A percentile compares a stretch with the other conserved stretches of the same genome.
These are phyloP conservation scores for Scenedesmus sp. DNA, from an alignment of 163 green algal species.

Conservation along the genomic window DNA sequence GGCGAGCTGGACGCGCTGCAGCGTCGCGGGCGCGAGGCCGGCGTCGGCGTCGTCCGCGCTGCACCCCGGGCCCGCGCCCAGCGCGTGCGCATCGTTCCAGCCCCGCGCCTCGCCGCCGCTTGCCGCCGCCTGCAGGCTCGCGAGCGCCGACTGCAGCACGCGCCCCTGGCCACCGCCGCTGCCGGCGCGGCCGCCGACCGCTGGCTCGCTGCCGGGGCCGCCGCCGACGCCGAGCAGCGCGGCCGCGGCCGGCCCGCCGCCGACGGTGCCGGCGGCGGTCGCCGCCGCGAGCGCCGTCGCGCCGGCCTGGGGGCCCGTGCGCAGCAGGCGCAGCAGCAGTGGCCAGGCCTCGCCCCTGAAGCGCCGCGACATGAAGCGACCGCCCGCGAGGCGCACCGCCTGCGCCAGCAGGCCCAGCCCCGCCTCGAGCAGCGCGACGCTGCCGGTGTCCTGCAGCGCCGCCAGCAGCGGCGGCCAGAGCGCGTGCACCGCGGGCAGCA, in stretches of 20 bases:
- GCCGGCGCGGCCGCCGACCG: background rate
- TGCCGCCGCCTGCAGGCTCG: background rate
- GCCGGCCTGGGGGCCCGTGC: slow-evolving; percentile 24
- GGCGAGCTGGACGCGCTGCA: slow-evolving; percentile 48
- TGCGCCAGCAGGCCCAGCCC: slow-evolving; percentile 51
- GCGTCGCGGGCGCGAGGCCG: slow-evolving; percentile 43
- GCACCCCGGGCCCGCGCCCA: background rate
- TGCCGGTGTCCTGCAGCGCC: slow-evolving; percentile 63
- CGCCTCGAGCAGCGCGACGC: slow-evolving; percentile 63
- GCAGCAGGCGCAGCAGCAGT: slow-evolving; percentile 52
- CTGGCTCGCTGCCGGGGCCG: background rate
- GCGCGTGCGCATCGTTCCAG: slow-evolving; percentile 4
- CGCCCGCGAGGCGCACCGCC: slow-evolving; percentile 56
- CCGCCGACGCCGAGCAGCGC: slow-evolving; percentile 1
- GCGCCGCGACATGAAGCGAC: slow-evolving; percentile 64
- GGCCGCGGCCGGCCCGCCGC: slow-evolving; percentile 2
- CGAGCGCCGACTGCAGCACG: slow-evolving; percentile 1
- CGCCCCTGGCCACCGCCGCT: background rate
- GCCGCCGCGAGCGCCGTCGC: slow-evolving; percentile 22
- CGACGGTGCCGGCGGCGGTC: slow-evolving; percentile 5
- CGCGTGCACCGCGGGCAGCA: slow-evolving; percentile 81
- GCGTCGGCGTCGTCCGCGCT: background rate
- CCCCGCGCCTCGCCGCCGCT: background rate
- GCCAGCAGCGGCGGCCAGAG: slow-evolving; percentile 70
- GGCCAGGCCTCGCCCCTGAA: slow-evolving; percentile 54